Evolutionary conservation across 345 rosid genomes (phyloP), one percentile per base, ranked within the genome.

Genomic region (Lumnitzera racemosa): DNA sequence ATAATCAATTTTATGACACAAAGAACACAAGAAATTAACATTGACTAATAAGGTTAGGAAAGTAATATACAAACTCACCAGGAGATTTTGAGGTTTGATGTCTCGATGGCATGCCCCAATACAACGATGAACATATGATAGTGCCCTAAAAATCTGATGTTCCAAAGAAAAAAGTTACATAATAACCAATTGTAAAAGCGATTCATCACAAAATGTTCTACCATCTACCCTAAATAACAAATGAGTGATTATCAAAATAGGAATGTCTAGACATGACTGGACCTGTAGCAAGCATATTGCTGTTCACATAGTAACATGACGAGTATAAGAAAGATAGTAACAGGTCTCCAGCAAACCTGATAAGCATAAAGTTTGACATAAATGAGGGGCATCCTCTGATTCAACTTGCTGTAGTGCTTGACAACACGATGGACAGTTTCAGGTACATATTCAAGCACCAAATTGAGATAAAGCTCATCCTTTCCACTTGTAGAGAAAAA

Each of bases 391-490:
- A 64, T 70, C 65, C 61, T 54, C 47, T 70, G 74, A 52, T 53
- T 63, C 64, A 70, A 46, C 64, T 64, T 70, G 69, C 25, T 70
- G 55, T 70, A 50, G 61, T 70, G 74, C 64, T 63, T 70, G 43
- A 64, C 58, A 20, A 70, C 65, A 23, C 69, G 68, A 56, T 70
- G 61, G 13, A 59, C 65, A 13, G 74, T 70, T 43, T 70, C 74
- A 12, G 74, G 74, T 16, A 70, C 74, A 65, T 70, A 70, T 51
- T 70, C 69, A 15, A 70, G 55, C 24, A 70, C 74, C 4, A 64
- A 57, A 61, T 70, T 70, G n/a, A 70, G 74, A 47, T 70, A 70
- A 1, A 64, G 69, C 65, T 70, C 74, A 24, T 70, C 69, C 51
- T 62, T 59, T 70, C 64, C 69, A 11, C 63, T 70, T 3, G 65